Conservation (phyloP, 83 land plant genomes). For the Isoetes engelmannii region DNA sequence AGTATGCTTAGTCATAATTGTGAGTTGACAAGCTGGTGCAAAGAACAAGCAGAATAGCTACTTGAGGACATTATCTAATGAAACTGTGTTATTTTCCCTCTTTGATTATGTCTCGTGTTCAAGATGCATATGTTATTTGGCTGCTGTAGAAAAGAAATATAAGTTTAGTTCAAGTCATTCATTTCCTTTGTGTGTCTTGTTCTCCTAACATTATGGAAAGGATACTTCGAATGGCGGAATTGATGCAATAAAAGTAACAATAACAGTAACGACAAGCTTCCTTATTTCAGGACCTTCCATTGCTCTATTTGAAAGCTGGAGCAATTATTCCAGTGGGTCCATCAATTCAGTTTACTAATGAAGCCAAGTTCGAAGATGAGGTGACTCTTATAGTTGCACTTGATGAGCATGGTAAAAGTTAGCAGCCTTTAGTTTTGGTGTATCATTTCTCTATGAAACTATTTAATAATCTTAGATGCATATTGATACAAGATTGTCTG, state of each 20-base stretch:
- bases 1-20: too few relatives aligned
- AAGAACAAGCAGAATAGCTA: too few relatives aligned
- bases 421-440: neutral
- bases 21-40: too few relatives aligned
- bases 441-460: neutral
- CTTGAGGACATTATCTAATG: too few relatives aligned
- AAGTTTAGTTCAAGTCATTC: too few relatives aligned
- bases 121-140: too few relatives aligned
- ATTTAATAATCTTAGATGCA: neutral
- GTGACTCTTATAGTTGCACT: constrained; percentile 73
- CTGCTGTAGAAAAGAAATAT: too few relatives aligned
- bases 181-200: too few relatives aligned
- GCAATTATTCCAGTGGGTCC: constrained; percentile 78
- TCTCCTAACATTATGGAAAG: neutral
- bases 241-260: neutral
- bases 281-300: constrained; percentile 66
- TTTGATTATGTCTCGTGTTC: too few relatives aligned
- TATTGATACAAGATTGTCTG: too few relatives aligned
- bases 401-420: constrained; percentile 55
- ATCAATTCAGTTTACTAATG: constrained; percentile 55
- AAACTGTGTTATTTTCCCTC: too few relatives aligned
- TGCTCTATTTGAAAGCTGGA: constrained; percentile 79
- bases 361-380: constrained; percentile 46
- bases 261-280: neutral
- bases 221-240: neutral